Evolutionary conservation across 768 basidiomycete genomes (phyloP), one percentile per base, ranked within the genome.

Genomic region (Peribolospora baueri): DNA sequence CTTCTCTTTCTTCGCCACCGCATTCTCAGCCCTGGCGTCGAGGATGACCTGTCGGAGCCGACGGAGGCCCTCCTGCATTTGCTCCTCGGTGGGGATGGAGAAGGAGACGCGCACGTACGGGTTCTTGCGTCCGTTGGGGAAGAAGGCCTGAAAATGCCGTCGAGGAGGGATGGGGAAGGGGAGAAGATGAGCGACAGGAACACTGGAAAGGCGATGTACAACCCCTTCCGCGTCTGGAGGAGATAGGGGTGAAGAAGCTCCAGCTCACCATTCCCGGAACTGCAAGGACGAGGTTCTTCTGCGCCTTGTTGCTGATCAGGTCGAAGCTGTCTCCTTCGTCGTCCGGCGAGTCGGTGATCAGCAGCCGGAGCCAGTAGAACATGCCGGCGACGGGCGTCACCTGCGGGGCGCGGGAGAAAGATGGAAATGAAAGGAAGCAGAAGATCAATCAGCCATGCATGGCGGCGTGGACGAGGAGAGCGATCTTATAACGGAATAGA

Each of bases 31-130:
- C 13, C 50, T 53, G 4, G 59, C 58, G 39, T 61, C 61, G 47
- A 61, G 42, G 10, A 65, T 51, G 37, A 58, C 55, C 48, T 63
- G 56, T n/a, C 57, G 39, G 43, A 93, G 67, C 58, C 86, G 71
- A 57, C 67, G 70, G 59, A 90, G 64, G 2, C 79, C 87, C 68
- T 80, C 76, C 50, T 84, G 77, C 3, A 84, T 78, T 46, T 86
- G 76, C 42, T 76, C 75, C 54, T 75, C 75, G 1, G 70, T 69
- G 14, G 76, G 69, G 56, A 82, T 65, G 63, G 82, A 84, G 68
- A 91, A 93, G 45, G 82, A 73, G 13, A 84, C 83, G 47, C 88
- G 74, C 39, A 90, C 82, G 64, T 81, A 84, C 36, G 77, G 71
- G 5, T 80, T 79, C 64, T 73, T 76, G 46, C 74, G 68, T 9